A percentile compares a stretch with the other conserved stretches of the same genome.
These are phyloP conservation scores for Debaryomyces fabryi DNA, from an alignment of 1,139 yeast species.

Conservation along the genomic window DNA sequence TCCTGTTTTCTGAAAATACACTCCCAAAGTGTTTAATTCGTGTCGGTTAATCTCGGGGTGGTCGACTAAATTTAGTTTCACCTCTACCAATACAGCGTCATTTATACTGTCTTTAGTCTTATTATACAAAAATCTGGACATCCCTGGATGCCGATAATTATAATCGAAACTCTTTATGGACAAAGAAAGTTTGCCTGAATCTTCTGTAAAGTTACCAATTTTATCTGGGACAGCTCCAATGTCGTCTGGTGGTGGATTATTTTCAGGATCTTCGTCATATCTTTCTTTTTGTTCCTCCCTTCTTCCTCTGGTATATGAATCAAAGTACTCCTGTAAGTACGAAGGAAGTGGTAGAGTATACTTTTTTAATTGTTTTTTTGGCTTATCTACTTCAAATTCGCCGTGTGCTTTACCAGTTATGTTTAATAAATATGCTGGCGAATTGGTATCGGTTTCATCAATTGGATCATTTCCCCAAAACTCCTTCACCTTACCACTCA, in stretches of 20 bases:
- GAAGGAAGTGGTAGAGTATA: slow-evolving; percentile 40
- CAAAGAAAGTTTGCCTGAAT: slow-evolving; percentile 31
- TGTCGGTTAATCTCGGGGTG: slow-evolving; percentile 47
- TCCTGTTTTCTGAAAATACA: slow-evolving; percentile 74
- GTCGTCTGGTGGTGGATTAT: slow-evolving; percentile 11
- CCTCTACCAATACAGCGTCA: slow-evolving; percentile 34
- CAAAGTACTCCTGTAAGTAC: slow-evolving; percentile 42
- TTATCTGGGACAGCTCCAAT: slow-evolving; percentile 16
- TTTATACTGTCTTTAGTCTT: slow-evolving; percentile 22
- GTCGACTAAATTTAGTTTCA: slow-evolving; percentile 36
- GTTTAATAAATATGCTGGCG: slow-evolving; percentile 47
- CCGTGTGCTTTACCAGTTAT: slow-evolving; percentile 56
- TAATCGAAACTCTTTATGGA: slow-evolving; percentile 28
- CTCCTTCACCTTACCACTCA: slow-evolving; percentile 47
- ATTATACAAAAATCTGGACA: slow-evolving; percentile 19
- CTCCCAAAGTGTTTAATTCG: slow-evolving; percentile 56
- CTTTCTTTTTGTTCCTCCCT: slow-evolving; percentile 24
- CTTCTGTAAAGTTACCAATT: slow-evolving; percentile 32
- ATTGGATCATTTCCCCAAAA: slow-evolving; percentile 50
- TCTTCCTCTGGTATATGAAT: slow-evolving; percentile 27
- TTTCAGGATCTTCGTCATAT: slow-evolving; percentile 31
- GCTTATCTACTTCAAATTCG: slow-evolving; percentile 30
- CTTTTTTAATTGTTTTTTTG: slow-evolving; percentile 18
- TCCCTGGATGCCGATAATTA: slow-evolving; percentile 24
- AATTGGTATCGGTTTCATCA: slow-evolving; percentile 16